phyloP scores from a whole-genome alignment of 768 basidiomycete species.

The Tricholoma sp. region DNA sequence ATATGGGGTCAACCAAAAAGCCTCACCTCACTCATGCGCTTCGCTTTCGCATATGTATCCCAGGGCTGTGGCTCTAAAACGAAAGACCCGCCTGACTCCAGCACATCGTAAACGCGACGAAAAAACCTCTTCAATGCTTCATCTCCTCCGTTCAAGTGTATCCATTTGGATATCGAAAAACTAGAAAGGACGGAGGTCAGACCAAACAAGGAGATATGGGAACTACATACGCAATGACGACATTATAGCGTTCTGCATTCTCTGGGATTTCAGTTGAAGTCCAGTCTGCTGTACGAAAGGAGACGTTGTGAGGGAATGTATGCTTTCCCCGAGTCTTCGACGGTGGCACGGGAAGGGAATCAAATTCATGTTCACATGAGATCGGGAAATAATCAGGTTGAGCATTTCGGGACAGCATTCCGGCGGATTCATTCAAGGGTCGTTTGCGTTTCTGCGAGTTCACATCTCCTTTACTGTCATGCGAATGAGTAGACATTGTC shows the following conservation, averaged over 20 bases:
- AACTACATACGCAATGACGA: slow-evolving; percentile 68
- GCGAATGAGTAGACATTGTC: neutral
- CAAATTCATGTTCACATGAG: slow-evolving; percentile 73
- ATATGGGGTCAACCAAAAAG: neutral
- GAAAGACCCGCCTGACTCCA: slow-evolving; percentile 63
- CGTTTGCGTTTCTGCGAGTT: slow-evolving; percentile 21
- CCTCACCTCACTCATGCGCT: slow-evolving; percentile 55
- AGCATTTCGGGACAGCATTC: neutral
- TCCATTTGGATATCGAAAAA: slow-evolving; percentile 89
- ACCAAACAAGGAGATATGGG: neutral
- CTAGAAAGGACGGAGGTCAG: slow-evolving; percentile 28
- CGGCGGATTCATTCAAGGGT: neutral
- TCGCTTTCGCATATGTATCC: slow-evolving; percentile 79
- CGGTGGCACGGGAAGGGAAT: slow-evolving; percentile 65
- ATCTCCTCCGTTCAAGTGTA: slow-evolving; percentile 81
- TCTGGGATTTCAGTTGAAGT: slow-evolving; percentile 46
- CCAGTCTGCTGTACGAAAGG: slow-evolving; percentile 76
- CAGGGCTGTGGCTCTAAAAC: slow-evolving; percentile 83
- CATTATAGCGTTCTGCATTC: slow-evolving; percentile 63
- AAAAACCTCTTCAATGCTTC: slow-evolving; percentile 69
- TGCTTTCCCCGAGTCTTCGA: slow-evolving; percentile 24
- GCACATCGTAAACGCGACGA: slow-evolving; percentile 45
- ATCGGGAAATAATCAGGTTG: slow-evolving; percentile 62
- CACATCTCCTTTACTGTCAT: neutral
- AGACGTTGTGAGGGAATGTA: slow-evolving; percentile 74